phyloP scores from a whole-genome alignment of 2,329 filamentous ascomycete species.

The Drechslerella stenobrocha region DNA sequence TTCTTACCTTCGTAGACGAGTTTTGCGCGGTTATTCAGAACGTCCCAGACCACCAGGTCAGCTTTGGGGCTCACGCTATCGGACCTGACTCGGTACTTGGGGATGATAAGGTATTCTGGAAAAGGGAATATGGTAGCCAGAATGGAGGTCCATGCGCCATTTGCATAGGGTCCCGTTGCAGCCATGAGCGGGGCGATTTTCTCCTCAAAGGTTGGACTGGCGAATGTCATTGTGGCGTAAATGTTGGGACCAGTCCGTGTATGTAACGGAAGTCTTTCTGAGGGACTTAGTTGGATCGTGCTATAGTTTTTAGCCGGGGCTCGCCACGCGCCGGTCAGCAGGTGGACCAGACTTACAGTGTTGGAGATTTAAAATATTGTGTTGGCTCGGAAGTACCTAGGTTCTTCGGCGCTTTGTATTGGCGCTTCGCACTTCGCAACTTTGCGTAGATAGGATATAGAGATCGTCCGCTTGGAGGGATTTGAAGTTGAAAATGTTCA shows the following conservation, averaged over 20 bases:
- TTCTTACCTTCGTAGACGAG: constrained; percentile 46
- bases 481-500: too few relatives aligned
- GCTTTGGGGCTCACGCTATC: constrained; percentile 17
- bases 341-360: constrained; percentile 6
- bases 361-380: constrained; percentile 37
- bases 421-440: too few relatives aligned
- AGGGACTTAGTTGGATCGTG: too few relatives aligned
- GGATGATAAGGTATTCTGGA: constrained; percentile 41
- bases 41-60: constrained; percentile 43
- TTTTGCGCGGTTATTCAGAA: constrained; percentile 21
- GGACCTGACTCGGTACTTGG: constrained; percentile 27
- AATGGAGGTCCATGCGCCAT: constrained; percentile 46
- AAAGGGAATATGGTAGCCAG: constrained; percentile 33
- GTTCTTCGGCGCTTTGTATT: too few relatives aligned
- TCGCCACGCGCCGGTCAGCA: not conserved
- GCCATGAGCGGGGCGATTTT: constrained; percentile 42
- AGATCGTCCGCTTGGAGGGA: too few relatives aligned
- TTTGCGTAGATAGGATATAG: too few relatives aligned
- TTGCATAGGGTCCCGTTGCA: constrained; percentile 31
- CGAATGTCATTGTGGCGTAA: constrained; percentile 18
- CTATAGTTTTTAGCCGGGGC: not conserved
- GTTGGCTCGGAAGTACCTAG: too few relatives aligned
- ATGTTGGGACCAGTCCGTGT: too few relatives aligned
- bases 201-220: constrained; percentile 12
- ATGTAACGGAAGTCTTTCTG: too few relatives aligned